Base-by-base conservation (phyloP, 2,329 filamentous ascomycete genomes). In the Paracoccidioides lutzii region DNA sequence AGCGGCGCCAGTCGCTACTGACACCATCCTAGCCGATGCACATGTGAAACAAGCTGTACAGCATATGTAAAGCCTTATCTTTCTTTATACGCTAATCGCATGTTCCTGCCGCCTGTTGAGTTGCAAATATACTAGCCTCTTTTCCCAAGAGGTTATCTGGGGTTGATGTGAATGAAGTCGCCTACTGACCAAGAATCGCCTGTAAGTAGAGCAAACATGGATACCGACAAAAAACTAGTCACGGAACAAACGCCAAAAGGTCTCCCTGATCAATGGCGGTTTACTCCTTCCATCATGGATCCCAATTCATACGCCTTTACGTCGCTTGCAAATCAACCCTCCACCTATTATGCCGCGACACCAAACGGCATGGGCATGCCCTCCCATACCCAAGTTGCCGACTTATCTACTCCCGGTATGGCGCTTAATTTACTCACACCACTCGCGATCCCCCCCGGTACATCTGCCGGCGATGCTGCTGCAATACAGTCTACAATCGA, bases 231-330 rank as follows among this genome's bases (percentile, higher is more conserved):
- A 56, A 71, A 81, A 60, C 88, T 88, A 68, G 87, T 93, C 71
- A 81, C 44, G n/a, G 89, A 95, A 66, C 85, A 87, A 22, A 95
- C 88, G 3, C 88, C 89, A 4, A 82, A 87, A 67, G 86, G 84
- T 15, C 81, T 85, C 44, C 83, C 86, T 65, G 90, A 96, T 63
- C 83, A 81, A 63, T 93, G 90, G 84, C 81, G 87, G 61, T 90
- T 95, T 66, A 95, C 90, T 2, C 89, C 90, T 3, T 93, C 90
- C 28, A 76, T 95, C 56, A 80, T 97, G 67, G 91, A 97, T 67
- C 83, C 89, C 15, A 89, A 85, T 69, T 87, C 88, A 35, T 88
- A 88, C 68, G 81, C 83, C 30, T 96, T 95, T 71, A 79, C 82
- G 58, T 78, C 79, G 55, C 91, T 95, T 66, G 83, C 85, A 60